These are phyloP conservation scores for Schwanniomyces vanrijiae DNA, from an alignment of 805 yeast genomes.

Conservation along the genomic window DNA sequence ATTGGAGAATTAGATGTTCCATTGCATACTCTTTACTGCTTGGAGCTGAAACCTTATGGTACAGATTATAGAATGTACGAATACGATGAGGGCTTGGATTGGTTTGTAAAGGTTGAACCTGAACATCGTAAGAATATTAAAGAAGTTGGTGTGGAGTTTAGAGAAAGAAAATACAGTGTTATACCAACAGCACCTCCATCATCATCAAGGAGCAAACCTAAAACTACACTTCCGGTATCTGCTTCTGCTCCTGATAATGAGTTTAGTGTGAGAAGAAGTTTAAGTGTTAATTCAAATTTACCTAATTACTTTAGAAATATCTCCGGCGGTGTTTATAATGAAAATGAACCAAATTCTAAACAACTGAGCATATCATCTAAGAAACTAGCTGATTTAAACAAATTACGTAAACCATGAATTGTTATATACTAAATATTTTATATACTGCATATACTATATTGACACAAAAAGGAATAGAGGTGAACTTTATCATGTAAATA, in stretches of 20 bases:
- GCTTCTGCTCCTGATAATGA: slow-evolving; percentile 7
- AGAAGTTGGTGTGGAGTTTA: slow-evolving; percentile 68
- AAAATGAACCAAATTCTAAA: slow-evolving; percentile 4
- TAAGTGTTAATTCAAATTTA: slow-evolving; percentile 12
- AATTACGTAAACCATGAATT: slow-evolving; percentile 24
- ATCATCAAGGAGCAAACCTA: slow-evolving; percentile 10
- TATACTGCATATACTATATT: not conserved
- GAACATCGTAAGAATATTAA: slow-evolving; percentile 60
- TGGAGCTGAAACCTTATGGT: slow-evolving; percentile 94
- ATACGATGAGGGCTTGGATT: slow-evolving; percentile 73
- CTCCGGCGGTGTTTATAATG: not conserved
- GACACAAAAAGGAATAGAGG: not conserved
- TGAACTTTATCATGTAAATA: not conserved
- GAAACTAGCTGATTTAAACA: slow-evolving; percentile 29
- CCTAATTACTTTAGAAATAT: not conserved
- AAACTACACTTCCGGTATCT: slow-evolving; percentile 4
- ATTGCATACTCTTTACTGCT: slow-evolving; percentile 81
- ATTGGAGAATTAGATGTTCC: slow-evolving; percentile 93
- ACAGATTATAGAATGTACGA: slow-evolving; percentile 91
- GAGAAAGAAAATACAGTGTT: slow-evolving; percentile 69
- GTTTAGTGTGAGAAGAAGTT: slow-evolving; percentile 28
- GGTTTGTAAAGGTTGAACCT: slow-evolving; percentile 69
- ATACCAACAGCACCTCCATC: slow-evolving; percentile 73
- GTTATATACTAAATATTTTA: not conserved
- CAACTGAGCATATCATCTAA: slow-evolving; percentile 17